Conservation (phyloP, 2,329 filamentous ascomycete genomes). For the Dactylellina drechsleri region DNA sequence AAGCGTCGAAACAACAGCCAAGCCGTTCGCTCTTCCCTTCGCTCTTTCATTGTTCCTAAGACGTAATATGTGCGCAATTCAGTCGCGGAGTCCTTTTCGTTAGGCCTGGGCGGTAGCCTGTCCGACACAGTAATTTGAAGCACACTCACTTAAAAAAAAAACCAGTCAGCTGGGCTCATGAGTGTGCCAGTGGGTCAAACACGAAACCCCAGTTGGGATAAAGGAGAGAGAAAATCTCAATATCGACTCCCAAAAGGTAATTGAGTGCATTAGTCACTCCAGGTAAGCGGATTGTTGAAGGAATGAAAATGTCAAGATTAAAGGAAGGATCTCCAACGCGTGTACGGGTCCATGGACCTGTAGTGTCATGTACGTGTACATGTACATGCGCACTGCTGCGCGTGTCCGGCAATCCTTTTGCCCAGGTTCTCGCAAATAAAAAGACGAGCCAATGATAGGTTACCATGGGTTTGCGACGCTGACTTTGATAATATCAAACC, state of each 20-base stretch:
- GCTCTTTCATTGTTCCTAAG: conserved; percentile 39
- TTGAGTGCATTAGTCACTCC: conserved; percentile 12
- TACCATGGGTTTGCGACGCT: too few species aligned
- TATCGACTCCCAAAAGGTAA: not conserved
- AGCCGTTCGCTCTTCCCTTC: conserved; percentile 8
- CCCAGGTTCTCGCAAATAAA: conserved; percentile 2
- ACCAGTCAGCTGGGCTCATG: conserved; percentile 30
- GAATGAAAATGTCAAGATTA: conserved; percentile 15
- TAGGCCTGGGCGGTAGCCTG: conserved; percentile 33
- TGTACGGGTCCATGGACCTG: too few species aligned
- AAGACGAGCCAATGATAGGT: too few species aligned
- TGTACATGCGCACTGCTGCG: not conserved
- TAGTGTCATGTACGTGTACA: too few species aligned
- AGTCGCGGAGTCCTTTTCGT: conserved; percentile 42
- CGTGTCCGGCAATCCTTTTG: conserved; percentile 33
- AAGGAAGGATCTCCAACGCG: too few species aligned
- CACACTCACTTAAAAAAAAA: conserved; percentile 22
- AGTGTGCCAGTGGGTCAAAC: not conserved
- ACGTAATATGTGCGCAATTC: conserved; percentile 55
- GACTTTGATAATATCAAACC: not conserved
- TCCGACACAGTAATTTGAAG: conserved; percentile 2
- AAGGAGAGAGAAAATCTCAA: conserved; percentile 30
- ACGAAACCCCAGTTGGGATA: not conserved
- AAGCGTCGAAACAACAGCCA: conserved; percentile 23
- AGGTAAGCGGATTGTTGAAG: conserved; percentile 15